A percentile compares a stretch with the other conserved stretches of the same genome.
These are phyloP conservation scores for Haplosporangium sp. DNA, from an alignment of 371 early-diverging fungal genomes.

Conservation along the genomic window DNA sequence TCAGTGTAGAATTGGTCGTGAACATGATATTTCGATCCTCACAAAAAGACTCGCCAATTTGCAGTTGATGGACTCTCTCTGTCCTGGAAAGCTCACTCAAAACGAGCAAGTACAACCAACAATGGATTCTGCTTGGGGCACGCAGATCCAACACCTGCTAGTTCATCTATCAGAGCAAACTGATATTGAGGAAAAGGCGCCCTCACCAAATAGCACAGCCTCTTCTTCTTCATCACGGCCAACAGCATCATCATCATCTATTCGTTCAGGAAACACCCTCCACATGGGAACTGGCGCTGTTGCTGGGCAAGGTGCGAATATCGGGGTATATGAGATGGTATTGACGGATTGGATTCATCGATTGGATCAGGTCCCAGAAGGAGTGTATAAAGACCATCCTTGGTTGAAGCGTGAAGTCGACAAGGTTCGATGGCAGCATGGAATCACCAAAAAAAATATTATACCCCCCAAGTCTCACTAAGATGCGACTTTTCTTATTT, in stretches of 20 bases:
- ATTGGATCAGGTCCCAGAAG: constrained; percentile 14
- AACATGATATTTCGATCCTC: constrained; percentile 30
- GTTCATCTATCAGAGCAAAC: constrained; percentile 36
- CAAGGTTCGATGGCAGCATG: constrained; percentile 47
- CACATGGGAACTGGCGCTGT: neutral
- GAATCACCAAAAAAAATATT: neutral
- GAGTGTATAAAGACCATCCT: constrained; percentile 13
- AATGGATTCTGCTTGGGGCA: constrained; percentile 22
- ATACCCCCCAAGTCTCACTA: too few species aligned
- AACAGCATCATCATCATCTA: neutral
- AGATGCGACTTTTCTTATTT: too few species aligned
- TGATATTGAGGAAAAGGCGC: constrained; percentile 26
- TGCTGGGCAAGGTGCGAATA: neutral
- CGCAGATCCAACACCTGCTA: constrained; percentile 31
- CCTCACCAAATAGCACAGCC: neutral
- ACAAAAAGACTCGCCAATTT: constrained; percentile 40
- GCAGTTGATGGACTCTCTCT: constrained; percentile 35
- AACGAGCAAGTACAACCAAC: neutral
- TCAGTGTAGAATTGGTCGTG: neutral
- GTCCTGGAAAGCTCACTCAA: neutral
- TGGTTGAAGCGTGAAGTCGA: constrained; percentile 42
- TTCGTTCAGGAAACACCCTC: constrained; percentile 3
- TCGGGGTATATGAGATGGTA: constrained; percentile 24
- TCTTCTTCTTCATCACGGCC: neutral
- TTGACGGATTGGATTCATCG: constrained; percentile 35